Conservation (phyloP, 306 rosid species). For the Cicer judaicum region DNA sequence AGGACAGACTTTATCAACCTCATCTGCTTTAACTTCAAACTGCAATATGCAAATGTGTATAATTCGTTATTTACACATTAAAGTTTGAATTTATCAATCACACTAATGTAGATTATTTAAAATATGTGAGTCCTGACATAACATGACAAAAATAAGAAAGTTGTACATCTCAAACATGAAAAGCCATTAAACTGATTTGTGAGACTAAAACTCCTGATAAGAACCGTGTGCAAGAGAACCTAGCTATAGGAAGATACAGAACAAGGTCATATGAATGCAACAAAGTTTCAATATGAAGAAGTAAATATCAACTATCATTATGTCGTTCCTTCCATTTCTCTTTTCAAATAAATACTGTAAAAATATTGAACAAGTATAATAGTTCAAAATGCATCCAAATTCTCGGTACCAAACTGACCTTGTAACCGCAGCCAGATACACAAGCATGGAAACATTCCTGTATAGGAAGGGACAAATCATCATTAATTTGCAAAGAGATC, state of each 20-base stretch:
- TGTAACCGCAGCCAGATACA: slow-evolving; percentile 89
- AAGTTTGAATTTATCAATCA: slow-evolving; percentile 1
- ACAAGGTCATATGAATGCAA: too few relatives aligned
- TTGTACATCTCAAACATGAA: not conserved
- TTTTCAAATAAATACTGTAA: not conserved
- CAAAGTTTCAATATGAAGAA: too few relatives aligned
- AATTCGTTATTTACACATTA: slow-evolving; percentile 7
- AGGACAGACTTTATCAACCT: slow-evolving; percentile 72
- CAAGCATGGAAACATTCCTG: slow-evolving; percentile 94
- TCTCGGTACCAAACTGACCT: slow-evolving; percentile 61
- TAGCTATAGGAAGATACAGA: too few relatives aligned
- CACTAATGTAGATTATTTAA: not conserved
- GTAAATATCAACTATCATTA: too few relatives aligned
- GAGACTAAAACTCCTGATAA: too few relatives aligned
- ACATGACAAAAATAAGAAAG: not conserved
- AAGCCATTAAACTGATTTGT: too few relatives aligned
- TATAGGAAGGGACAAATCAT: slow-evolving; percentile 43
- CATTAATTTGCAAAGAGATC: slow-evolving; percentile 17
- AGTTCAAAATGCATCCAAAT: not conserved
- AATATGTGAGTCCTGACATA: not conserved
- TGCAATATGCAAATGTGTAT: slow-evolving; percentile 50
- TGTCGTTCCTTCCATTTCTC: not conserved
- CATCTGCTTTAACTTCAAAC: slow-evolving; percentile 60
- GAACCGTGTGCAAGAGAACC: too few relatives aligned
- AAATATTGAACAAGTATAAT: too few relatives aligned